Evolutionary conservation across 2,329 filamentous ascomycete species (phyloP).

Genomic region (Fusarium udum): DNA sequence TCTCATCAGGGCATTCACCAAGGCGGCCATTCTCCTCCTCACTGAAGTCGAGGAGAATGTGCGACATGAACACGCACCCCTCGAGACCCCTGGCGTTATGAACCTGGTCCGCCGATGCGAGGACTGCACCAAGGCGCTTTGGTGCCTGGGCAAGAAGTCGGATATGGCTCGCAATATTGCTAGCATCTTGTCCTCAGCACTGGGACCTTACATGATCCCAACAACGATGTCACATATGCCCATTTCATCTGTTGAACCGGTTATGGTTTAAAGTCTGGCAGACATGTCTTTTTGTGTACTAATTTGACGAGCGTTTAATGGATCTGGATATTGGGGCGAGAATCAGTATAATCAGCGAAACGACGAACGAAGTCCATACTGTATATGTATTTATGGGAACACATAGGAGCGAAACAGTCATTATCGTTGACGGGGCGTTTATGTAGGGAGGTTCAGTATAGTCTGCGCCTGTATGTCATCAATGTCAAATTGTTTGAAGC

Average conservation of each 20-base stretch:
- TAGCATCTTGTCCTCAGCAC: conserved; percentile 38
- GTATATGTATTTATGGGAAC: conserved; percentile 17
- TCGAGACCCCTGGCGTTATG: conserved; percentile 36
- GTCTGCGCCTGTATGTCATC: background rate
- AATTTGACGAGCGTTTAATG: conserved; percentile 1
- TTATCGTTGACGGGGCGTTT: conserved; percentile 1
- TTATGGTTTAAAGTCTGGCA: conserved; percentile 22
- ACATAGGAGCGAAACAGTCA: conserved; percentile 14
- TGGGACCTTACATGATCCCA: conserved; percentile 41
- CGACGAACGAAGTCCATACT: background rate
- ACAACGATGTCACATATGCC: conserved; percentile 27
- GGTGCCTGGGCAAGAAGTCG: conserved; percentile 64
- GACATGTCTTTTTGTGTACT: background rate
- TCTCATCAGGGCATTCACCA: conserved; percentile 62
- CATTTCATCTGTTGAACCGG: conserved; percentile 22
- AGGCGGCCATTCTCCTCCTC: conserved; percentile 54
- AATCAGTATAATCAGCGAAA: conserved; percentile 16
- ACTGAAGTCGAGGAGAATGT: conserved; percentile 46
- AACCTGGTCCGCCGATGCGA: conserved; percentile 52
- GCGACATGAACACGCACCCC: conserved; percentile 37
- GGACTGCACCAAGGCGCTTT: conserved; percentile 62
- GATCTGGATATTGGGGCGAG: conserved; percentile 2
- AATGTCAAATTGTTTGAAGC: background rate
- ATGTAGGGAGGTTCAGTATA: background rate
- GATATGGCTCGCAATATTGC: conserved; percentile 53